These are phyloP conservation scores for Fomitopsis pulvina DNA, from an alignment of 768 basidiomycete genomes.

Conservation along the genomic window DNA sequence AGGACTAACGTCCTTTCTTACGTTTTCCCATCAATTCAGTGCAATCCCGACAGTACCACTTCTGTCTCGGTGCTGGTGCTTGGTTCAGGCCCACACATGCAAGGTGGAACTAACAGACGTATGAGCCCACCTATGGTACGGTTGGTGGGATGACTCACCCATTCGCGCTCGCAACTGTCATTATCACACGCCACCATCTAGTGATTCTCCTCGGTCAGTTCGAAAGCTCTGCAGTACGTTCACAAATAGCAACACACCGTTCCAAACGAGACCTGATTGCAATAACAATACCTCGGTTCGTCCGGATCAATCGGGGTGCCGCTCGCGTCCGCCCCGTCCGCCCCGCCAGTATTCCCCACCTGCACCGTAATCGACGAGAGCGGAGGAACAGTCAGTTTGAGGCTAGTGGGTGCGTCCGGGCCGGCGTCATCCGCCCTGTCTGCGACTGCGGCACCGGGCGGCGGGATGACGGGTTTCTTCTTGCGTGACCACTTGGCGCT, in stretches of 20 bases:
- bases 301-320: constrained; percentile 20
- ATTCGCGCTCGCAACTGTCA: constrained; percentile 65
- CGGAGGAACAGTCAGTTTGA: constrained; percentile 32
- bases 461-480: neutral
- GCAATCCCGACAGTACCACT: constrained; percentile 74
- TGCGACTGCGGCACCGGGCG: neutral
- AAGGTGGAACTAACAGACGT: constrained; percentile 58
- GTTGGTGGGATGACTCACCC: constrained; percentile 48
- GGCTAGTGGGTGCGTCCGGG: neutral
- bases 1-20: neutral
- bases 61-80: constrained; percentile 41
- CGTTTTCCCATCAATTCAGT: neutral
- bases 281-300: constrained; percentile 74
- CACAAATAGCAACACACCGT: constrained; percentile 40
- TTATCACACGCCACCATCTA: constrained; percentile 89
- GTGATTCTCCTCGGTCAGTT: constrained; percentile 3
- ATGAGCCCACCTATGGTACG: neutral
- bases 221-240: neutral
- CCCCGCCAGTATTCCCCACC: neutral
- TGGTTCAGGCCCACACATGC: constrained; percentile 53
- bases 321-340: neutral
- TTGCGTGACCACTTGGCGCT: constrained; percentile 1
- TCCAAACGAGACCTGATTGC: constrained; percentile 74
- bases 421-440: neutral
- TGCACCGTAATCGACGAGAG: constrained; percentile 9